Base-by-base conservation (phyloP, 352 stramenopile species). In the Halophytophthora polymorphica region DNA sequence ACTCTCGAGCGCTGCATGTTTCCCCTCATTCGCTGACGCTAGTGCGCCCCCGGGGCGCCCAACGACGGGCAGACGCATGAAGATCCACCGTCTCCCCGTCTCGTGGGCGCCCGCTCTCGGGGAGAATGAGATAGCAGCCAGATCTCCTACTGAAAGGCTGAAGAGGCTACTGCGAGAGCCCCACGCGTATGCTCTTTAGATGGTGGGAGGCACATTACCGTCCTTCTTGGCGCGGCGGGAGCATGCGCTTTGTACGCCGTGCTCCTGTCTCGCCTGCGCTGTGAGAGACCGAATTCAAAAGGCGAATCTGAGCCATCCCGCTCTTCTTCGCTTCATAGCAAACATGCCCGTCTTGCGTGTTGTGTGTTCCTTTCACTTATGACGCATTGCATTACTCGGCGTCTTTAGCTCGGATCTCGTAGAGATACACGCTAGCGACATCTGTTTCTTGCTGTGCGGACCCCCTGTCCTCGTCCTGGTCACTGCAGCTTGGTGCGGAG, bases 281-380 rank as follows among this genome's bases (percentile, higher is more conserved):
- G 22, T 65, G 71, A 77, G 58, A 82, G 61, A 74, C 19, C 53
- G 8, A 45, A 66, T 34, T 61, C 53, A 81, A 83, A 86, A 88
- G 77, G 77, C 75, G 75, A 88, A 86, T 53, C 75, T 86, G 75
- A 88, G 73, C 58, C 67, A 86, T 74, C 58, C 31, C 21, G 17
- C 47, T 39, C 10, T 6, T 31, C 38, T 48, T 53, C 51, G 17
- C 15, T 49, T 25, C 15, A 39, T 5, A 23, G 11, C 35, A 40
- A 40, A n/a, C 6, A 8, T 40, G 14, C 6, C n/a, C 12, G 40
- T 2, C 21, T 14, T 54, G 35, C 37, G 36, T 56, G 18, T 55
- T 31, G 21, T 23, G n/a, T 53, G 17, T 35, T 22, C 17, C n/a
- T 17, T 21, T 45, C 34, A 6, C 41, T n/a, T 46, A 4, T 45